Evolutionary conservation across 139 green algal genomes (phyloP), one percentile per base, ranked within the genome.

Genomic region (Bryopsis sp.): DNA sequence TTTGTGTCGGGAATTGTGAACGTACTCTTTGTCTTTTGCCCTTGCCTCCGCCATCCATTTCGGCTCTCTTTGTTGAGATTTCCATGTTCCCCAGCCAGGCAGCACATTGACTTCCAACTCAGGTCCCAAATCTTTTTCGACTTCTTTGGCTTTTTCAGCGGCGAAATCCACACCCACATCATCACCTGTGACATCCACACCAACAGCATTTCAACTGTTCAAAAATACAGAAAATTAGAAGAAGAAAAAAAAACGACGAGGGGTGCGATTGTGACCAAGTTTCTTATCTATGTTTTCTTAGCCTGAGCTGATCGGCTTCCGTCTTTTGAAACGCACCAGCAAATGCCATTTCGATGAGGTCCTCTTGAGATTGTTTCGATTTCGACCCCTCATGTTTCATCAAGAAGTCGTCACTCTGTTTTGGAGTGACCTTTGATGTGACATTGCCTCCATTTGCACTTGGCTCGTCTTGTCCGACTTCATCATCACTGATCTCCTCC

Each of bases 31-130:
- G 19, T 61, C 33, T 31, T 61, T 61, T 8, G 19, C 19, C 33
- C 48, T 61, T 28, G 29, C 33, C 19, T 61, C 48, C 22, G 29
- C 24, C 48, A 61, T 61, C 48, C 48, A 61, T 61, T 61, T 61
- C 8, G 48, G 48, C 48, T 61, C 48, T 61, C 33, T 22, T 61
- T 61, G 48, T 15, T 61, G 24, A 36, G 24, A 22, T 61, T 61
- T 61, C 48, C 48, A 61, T 22, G 24, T 22, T 36, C 48, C 48
- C 48, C 48, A 61, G 11, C 48, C 48, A 36, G 48, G 48, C 29
- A 61, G 48, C 5, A 61, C 24, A 61, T 5, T 34, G 8, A 61
- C 22, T 61, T 61, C 11, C 33, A 36, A 22, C 48, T 34, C 8
- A 36, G 29, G 29, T 22, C 24, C 24, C 8, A 61, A 26, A 22